Percentiles rank a stretch among this genome's conserved stretches.
Conservation (phyloP, 2,329 filamentous ascomycete species). For the Pseudopithomyces maydicus region DNA sequence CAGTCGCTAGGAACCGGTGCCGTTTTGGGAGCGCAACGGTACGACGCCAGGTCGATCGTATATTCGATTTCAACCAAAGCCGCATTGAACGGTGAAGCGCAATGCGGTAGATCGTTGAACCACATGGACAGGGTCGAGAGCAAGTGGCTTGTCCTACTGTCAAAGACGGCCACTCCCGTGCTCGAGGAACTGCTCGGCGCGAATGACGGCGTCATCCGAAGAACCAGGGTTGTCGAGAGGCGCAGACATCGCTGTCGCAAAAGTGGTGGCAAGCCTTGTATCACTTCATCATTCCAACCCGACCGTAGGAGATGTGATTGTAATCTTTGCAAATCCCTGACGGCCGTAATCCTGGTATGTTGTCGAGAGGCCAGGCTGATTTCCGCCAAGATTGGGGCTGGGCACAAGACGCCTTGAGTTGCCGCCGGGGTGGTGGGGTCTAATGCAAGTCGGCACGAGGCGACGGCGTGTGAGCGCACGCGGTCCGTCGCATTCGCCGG, state of each 20-base stretch:
- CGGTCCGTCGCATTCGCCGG: conserved; percentile 48
- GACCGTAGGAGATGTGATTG: conserved; percentile 11
- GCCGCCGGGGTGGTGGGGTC: conserved; percentile 43
- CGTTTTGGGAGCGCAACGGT: conserved; percentile 7
- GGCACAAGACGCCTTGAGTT: conserved; percentile 41
- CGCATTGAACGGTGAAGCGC: conserved; percentile 31
- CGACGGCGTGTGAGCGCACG: conserved; percentile 38
- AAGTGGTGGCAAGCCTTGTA: conserved; percentile 6
- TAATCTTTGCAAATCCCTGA: conserved; percentile 19
- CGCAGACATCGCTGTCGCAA: conserved; percentile 18
- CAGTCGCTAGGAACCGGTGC: conserved; percentile 11
- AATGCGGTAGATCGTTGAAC: conserved; percentile 21
- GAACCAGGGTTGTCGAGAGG: conserved; percentile 30
- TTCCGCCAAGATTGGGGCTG: conserved; percentile 31
- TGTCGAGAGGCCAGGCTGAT: conserved; percentile 13
- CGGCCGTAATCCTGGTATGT: conserved; percentile 18
- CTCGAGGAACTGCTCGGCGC: conserved; percentile 36
- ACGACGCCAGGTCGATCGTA: conserved; percentile 31
- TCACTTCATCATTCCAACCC: conserved; percentile 10
- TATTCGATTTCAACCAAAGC: conserved; percentile 16
- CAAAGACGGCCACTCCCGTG: conserved; percentile 44
- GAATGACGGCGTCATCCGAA: conserved; percentile 35
- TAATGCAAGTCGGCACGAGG: conserved; percentile 41
- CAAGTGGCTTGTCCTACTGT: conserved; percentile 29
- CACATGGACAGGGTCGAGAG: conserved; percentile 25